Evolutionary conservation across 768 basidiomycete species (phyloP).

Genomic region (Galerina marginata): DNA sequence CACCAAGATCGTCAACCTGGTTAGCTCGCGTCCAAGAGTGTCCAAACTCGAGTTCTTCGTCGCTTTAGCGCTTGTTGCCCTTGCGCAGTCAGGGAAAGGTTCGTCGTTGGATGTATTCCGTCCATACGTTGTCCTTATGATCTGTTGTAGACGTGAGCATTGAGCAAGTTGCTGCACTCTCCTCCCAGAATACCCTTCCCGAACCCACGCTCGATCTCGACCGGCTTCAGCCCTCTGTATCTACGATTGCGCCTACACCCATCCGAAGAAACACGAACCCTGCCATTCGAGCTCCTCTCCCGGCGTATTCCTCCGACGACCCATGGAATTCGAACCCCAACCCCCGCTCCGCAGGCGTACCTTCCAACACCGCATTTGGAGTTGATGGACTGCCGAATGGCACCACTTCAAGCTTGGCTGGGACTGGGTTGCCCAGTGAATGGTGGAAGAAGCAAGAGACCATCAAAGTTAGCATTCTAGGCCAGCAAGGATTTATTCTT

Average conservation of each 20-base stretch:
- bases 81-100: constrained; percentile 87
- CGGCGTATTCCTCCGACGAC: constrained; percentile 67
- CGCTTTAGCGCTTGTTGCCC: constrained; percentile 83
- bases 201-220: constrained; percentile 73
- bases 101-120: constrained; percentile 11
- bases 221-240: constrained; percentile 56
- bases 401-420: constrained; percentile 63
- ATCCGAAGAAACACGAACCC: constrained; percentile 50
- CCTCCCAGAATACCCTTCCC: constrained; percentile 79
- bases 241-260: constrained; percentile 52
- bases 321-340: constrained; percentile 62
- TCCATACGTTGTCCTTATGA: not conserved
- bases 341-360: constrained; percentile 37
- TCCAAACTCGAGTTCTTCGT: constrained; percentile 93
- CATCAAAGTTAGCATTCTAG: constrained; percentile 73
- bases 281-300: constrained; percentile 47
- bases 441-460: constrained; percentile 90
- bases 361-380: constrained; percentile 35
- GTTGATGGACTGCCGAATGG: constrained; percentile 45
- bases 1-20: constrained; percentile 84
- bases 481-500: constrained; percentile 91
- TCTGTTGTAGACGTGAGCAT: constrained; percentile 68
- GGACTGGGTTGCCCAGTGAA: constrained; percentile 72
- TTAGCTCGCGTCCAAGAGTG: constrained; percentile 79
- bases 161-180: constrained; percentile 78